phyloP scores from a whole-genome alignment of 805 yeast species.

The Cyberlindnera mississippiensis region DNA sequence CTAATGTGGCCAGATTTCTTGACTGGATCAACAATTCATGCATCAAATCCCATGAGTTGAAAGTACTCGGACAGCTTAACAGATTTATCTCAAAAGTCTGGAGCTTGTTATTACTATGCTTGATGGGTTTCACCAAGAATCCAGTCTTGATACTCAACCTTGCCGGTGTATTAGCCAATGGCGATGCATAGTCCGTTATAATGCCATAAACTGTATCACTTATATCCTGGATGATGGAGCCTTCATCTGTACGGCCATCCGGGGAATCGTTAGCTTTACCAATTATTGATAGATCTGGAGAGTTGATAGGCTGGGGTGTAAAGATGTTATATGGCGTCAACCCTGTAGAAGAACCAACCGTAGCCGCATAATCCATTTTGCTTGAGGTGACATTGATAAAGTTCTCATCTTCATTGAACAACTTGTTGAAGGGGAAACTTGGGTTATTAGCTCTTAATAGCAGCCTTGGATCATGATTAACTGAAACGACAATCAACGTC shows the following conservation, averaged over 20 bases:
- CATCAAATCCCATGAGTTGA: constrained; percentile 52
- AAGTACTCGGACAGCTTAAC: constrained; percentile 68
- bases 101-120: constrained; percentile 27
- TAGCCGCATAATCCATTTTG: constrained; percentile 21
- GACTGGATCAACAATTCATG: constrained; percentile 55
- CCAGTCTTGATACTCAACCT: constrained; percentile 71
- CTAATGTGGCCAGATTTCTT: constrained; percentile 46
- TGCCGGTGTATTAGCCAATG: constrained; percentile 66
- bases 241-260: constrained; percentile 15
- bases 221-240: constrained; percentile 40
- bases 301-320: constrained; percentile 26
- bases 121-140: constrained; percentile 46
- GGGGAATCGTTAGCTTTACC: constrained; percentile 19
- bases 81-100: constrained; percentile 58
- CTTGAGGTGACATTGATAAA: constrained; percentile 7
- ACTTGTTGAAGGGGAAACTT: constrained; percentile 32
- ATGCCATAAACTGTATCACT: constrained; percentile 52
- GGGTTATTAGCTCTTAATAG: constrained; percentile 31
- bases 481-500: constrained; percentile 66
- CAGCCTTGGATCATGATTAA: constrained; percentile 53
- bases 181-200: constrained; percentile 56
- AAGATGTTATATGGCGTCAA: constrained; percentile 26
- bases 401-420: constrained; percentile 27
- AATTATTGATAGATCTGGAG: constrained; percentile 26
- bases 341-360: constrained; percentile 27